A percentile compares a stretch with the other conserved stretches of the same genome.
phyloP scores from a whole-genome alignment of 2,329 filamentous ascomycete species.

The Fusarium heterosporum region DNA sequence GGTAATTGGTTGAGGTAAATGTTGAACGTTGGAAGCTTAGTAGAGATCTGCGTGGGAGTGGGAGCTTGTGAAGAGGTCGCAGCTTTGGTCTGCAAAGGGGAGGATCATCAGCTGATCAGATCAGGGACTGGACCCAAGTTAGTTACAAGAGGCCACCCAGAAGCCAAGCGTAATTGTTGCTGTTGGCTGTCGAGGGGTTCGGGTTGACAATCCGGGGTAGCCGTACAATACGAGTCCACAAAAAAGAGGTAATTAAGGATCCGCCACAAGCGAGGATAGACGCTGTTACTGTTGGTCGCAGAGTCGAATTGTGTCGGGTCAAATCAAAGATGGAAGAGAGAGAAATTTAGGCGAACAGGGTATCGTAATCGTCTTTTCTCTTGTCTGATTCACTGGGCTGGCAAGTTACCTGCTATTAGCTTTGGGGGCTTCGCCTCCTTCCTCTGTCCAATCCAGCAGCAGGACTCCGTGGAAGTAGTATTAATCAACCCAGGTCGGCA shows the following conservation, averaged over 20 bases:
- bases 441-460: slow-evolving; percentile 4
- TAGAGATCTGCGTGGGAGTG: slow-evolving; percentile 43
- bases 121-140: slow-evolving; percentile 34
- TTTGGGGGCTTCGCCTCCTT: slow-evolving; percentile 33
- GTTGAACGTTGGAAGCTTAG: slow-evolving; percentile 22
- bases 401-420: slow-evolving; percentile 17
- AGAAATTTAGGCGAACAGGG: not conserved
- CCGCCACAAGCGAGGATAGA: slow-evolving; percentile 30
- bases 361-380: not conserved
- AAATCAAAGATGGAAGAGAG: not conserved
- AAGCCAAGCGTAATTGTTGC: slow-evolving; percentile 37
- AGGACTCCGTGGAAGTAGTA: slow-evolving; percentile 6
- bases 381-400: slow-evolving; percentile 9
- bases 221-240: slow-evolving; percentile 39
- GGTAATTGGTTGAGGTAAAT: slow-evolving; percentile 9
- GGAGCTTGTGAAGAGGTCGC: slow-evolving; percentile 39
- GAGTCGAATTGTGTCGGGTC: not conserved
- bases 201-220: slow-evolving; percentile 46
- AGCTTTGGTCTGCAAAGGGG: slow-evolving; percentile 47
- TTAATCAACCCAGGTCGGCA: not conserved
- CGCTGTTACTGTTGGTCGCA: not conserved
- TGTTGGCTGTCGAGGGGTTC: slow-evolving; percentile 38
- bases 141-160: slow-evolving; percentile 37
- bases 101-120: slow-evolving; percentile 49
- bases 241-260: slow-evolving; percentile 39